These are phyloP conservation scores for Acacia pycnantha DNA, from an alignment of 331 rosid genomes.

Conservation along the genomic window DNA sequence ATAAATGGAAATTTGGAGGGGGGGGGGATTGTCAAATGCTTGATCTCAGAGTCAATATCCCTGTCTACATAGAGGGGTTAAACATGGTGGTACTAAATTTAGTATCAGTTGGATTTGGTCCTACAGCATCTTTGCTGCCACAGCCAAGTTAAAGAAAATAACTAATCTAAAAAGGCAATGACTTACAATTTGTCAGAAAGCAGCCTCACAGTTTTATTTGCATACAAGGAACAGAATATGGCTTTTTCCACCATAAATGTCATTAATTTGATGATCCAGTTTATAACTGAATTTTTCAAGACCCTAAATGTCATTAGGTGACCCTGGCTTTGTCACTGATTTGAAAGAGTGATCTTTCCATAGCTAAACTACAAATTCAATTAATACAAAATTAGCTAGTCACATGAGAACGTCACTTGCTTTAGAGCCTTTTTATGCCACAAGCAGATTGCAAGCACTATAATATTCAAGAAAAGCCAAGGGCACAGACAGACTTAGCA, in stretches of 20 bases:
- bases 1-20: not conserved
- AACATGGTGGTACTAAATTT: not conserved
- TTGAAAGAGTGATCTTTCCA: not conserved
- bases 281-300: not conserved
- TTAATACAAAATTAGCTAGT: not conserved
- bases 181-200: not conserved
- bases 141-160: not conserved
- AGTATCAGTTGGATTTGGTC: not conserved
- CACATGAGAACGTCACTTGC: not conserved
- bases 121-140: slow-evolving; percentile 9
- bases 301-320: not conserved
- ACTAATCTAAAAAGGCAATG: not conserved
- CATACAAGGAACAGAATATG: not conserved
- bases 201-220: not conserved
- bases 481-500: not conserved
- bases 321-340: not conserved
- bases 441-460: slow-evolving; percentile 5
- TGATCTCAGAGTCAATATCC: not conserved
- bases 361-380: not conserved
- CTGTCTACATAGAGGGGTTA: not conserved
- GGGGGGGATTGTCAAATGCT: not conserved
- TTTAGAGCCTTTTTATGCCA: slow-evolving; percentile 10
- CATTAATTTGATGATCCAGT: not conserved
- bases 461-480: not conserved
- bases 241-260: not conserved